phyloP scores from a whole-genome alignment of 179 eudicot genomes.

The Spinacia oleracea region DNA sequence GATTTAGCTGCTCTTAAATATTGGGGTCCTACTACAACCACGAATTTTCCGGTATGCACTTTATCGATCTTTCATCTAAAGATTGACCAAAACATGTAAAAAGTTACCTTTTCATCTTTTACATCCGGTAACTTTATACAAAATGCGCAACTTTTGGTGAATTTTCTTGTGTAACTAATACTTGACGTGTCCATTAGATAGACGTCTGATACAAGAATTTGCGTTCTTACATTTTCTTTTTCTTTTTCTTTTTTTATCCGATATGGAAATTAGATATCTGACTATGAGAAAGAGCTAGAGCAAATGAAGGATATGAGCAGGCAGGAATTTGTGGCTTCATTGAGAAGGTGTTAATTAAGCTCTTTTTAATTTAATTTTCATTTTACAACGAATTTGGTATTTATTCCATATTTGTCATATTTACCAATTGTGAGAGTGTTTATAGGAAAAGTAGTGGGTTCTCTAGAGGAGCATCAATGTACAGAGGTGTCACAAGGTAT shows the following conservation, averaged over 20 bases:
- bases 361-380: neutral
- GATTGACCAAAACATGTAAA: too few relatives aligned
- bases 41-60: slow-evolving; percentile 66
- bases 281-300: slow-evolving; percentile 75
- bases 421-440: neutral
- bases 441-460: slow-evolving; percentile 90
- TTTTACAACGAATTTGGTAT: neutral
- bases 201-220: neutral
- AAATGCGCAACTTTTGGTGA: neutral
- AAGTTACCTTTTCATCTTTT: neutral
- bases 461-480: slow-evolving; percentile 87
- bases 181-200: neutral
- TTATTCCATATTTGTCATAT: neutral
- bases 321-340: slow-evolving; percentile 93
- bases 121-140: neutral
- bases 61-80: neutral
- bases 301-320: slow-evolving; percentile 88
- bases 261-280: slow-evolving; percentile 40
- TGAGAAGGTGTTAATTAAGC: slow-evolving; percentile 57
- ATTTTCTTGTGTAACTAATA: neutral
- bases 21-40: slow-evolving; percentile 92
- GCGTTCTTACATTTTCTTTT: neutral
- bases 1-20: slow-evolving; percentile 94
- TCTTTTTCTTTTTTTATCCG: too few relatives aligned
- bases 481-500: slow-evolving; percentile 88